Evolutionary conservation across 1,284 basidiomycete genomes (phyloP).

Genomic region (Violaceomyces palustris): DNA sequence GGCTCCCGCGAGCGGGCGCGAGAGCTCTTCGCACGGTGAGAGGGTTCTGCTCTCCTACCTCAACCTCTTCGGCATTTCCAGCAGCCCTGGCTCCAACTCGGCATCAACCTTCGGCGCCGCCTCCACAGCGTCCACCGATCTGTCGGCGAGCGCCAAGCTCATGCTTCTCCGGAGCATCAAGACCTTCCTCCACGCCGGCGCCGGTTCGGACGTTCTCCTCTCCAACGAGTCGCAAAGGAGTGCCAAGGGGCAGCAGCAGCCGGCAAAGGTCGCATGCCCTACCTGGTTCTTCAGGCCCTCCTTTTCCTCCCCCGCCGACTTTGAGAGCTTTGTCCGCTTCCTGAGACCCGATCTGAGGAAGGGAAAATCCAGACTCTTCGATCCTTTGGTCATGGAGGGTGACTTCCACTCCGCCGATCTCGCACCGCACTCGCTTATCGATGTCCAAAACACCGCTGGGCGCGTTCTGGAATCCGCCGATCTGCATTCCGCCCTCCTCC

Average conservation of each 20-base stretch:
- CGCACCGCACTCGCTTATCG: background rate
- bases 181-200: slow-evolving; percentile 10
- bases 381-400: too few relatives aligned
- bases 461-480: too few relatives aligned
- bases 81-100: slow-evolving; percentile 7
- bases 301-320: slow-evolving; percentile 30
- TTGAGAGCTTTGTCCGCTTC: slow-evolving; percentile 30
- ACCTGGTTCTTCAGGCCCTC: slow-evolving; percentile 43
- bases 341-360: slow-evolving; percentile 6
- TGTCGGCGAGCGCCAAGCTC: slow-evolving; percentile 19
- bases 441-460: background rate
- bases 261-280: slow-evolving; percentile 7
- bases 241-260: background rate
- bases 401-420: too few relatives aligned
- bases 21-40: slow-evolving; percentile 29
- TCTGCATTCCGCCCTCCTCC: too few relatives aligned
- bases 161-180: slow-evolving; percentile 19
- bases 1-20: slow-evolving; percentile 5
- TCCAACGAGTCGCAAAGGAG: slow-evolving; percentile 1
- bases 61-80: slow-evolving; percentile 39
- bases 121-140: slow-evolving; percentile 16
- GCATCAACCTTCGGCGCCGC: slow-evolving; percentile 4
- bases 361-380: too few relatives aligned
- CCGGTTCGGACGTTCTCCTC: slow-evolving; percentile 1
- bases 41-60: slow-evolving; percentile 40